phyloP scores from a whole-genome alignment of 164 flowering plant species.

The Cinnamomum micranthum region DNA sequence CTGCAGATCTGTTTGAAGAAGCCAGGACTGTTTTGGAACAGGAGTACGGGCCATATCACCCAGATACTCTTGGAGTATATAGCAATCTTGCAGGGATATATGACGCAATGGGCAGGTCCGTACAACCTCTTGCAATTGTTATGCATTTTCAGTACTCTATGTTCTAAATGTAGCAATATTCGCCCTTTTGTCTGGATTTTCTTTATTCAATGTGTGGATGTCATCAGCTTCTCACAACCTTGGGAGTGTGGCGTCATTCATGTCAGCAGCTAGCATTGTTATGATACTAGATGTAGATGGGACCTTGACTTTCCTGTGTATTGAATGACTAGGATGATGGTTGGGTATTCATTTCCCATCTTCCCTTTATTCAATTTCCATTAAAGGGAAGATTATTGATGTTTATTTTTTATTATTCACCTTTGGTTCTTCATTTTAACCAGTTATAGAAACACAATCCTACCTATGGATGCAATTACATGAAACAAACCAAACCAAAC shows the following conservation, averaged over 20 bases:
- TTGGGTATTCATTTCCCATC: too few relatives aligned
- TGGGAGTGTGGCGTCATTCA: background rate
- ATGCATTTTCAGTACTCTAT: background rate
- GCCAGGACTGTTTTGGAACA: slow-evolving; percentile 69
- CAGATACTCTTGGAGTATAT: slow-evolving; percentile 90
- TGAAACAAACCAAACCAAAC: too few relatives aligned
- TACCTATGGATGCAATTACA: background rate
- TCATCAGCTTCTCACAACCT: background rate
- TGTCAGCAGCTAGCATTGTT: background rate
- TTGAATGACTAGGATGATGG: background rate
- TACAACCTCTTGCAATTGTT: slow-evolving; percentile 20
- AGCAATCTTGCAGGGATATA: slow-evolving; percentile 97
- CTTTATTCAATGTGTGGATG: background rate
- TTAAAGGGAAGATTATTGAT: too few relatives aligned
- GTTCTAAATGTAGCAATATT: background rate
- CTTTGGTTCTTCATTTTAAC: too few relatives aligned
- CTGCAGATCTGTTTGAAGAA: slow-evolving; percentile 83
- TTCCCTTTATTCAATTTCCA: too few relatives aligned
- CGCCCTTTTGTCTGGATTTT: background rate
- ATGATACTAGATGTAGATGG: too few relatives aligned
- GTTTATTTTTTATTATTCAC: background rate
- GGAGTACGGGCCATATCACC: slow-evolving; percentile 87
- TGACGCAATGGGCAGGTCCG: slow-evolving; percentile 88
- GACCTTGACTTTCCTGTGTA: too few relatives aligned
- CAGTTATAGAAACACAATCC: too few relatives aligned